Conservation (phyloP, 2,329 filamentous ascomycete species). For the Aspergillus sp. region DNA sequence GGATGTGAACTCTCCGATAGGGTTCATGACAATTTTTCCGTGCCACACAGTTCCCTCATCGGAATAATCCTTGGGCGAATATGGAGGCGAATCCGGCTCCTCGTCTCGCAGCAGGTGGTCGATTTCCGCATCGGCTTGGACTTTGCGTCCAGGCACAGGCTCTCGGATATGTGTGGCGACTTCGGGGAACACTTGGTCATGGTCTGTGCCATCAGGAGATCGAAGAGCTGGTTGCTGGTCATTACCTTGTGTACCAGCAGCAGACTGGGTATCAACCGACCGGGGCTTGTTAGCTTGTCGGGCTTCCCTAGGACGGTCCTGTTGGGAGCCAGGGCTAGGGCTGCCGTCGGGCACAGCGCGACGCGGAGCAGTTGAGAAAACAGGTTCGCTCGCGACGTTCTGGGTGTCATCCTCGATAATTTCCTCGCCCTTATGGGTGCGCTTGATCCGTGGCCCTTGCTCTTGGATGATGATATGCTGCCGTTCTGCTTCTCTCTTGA, state of each 20-base stretch:
- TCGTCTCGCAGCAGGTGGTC: conserved; percentile 78
- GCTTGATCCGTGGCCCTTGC: conserved; percentile 67
- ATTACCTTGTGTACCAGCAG: conserved; percentile 47
- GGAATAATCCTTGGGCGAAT: conserved; percentile 68
- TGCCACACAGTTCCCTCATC: conserved; percentile 70
- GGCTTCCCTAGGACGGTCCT: conserved; percentile 10
- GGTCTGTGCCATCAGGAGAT: conserved; percentile 53
- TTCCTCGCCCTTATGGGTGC: conserved; percentile 94
- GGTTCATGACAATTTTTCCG: conserved; percentile 67
- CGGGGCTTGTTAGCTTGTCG: conserved; percentile 14
- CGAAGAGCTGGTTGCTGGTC: conserved; percentile 78
- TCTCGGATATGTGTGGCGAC: conserved; percentile 31
- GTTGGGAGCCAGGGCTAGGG: conserved; percentile 20
- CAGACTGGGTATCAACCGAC: conserved; percentile 38
- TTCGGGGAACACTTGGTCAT: conserved; percentile 38
- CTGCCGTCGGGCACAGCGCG: conserved; percentile 26
- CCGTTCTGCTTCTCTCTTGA: conserved; percentile 49
- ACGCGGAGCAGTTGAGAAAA: conserved; percentile 40
- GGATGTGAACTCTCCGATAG: conserved; percentile 65
- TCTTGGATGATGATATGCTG: conserved; percentile 71
- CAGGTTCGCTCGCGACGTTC: conserved; percentile 38
- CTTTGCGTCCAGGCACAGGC: conserved; percentile 39
- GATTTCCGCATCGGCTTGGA: conserved; percentile 70
- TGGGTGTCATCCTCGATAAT: conserved; percentile 66
- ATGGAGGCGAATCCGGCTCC: conserved; percentile 70